A percentile compares a stretch with the other conserved stretches of the same genome.
Evolutionary conservation across 352 stramenopile species (phyloP).

Genomic region (Pythium volutum): DNA sequence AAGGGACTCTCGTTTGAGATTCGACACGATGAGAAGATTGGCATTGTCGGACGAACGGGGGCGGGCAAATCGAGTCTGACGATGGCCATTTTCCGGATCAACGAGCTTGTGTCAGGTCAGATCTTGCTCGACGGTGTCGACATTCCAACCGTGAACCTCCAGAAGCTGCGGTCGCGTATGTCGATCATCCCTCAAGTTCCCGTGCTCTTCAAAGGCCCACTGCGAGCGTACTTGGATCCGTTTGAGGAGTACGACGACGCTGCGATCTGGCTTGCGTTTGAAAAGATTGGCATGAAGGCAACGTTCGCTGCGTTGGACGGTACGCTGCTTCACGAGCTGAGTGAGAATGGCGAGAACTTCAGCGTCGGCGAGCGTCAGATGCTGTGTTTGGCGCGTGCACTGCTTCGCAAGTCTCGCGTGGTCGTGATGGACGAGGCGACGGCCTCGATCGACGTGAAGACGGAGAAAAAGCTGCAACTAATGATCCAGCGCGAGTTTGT

Average conservation of each 20-base stretch:
- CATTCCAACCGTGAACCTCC: slow-evolving; percentile 31
- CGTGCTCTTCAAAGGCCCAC: slow-evolving; percentile 87
- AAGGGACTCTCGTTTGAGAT: slow-evolving; percentile 52
- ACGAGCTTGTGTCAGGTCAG: slow-evolving; percentile 43
- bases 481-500: slow-evolving; percentile 88
- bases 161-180: slow-evolving; percentile 24
- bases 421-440: slow-evolving; percentile 96
- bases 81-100: slow-evolving; percentile 19
- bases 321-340: slow-evolving; percentile 22
- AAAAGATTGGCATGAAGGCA: slow-evolving; percentile 57
- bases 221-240: slow-evolving; percentile 88
- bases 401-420: slow-evolving; percentile 56
- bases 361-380: slow-evolving; percentile 92
- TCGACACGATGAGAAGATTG: slow-evolving; percentile 52
- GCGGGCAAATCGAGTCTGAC: slow-evolving; percentile 18
- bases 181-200: slow-evolving; percentile 77
- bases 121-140: slow-evolving; percentile 42
- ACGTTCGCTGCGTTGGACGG: slow-evolving; percentile 16
- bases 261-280: slow-evolving; percentile 69
- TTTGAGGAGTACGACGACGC: slow-evolving; percentile 69
- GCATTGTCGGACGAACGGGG: slow-evolving; percentile 36
- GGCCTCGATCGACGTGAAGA: slow-evolving; percentile 54
- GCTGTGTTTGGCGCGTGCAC: slow-evolving; percentile 12
- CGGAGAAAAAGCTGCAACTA: slow-evolving; percentile 60
- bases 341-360: slow-evolving; percentile 90